Conservation (phyloP, 345 rosid genomes). For the Syzygium jambos region DNA sequence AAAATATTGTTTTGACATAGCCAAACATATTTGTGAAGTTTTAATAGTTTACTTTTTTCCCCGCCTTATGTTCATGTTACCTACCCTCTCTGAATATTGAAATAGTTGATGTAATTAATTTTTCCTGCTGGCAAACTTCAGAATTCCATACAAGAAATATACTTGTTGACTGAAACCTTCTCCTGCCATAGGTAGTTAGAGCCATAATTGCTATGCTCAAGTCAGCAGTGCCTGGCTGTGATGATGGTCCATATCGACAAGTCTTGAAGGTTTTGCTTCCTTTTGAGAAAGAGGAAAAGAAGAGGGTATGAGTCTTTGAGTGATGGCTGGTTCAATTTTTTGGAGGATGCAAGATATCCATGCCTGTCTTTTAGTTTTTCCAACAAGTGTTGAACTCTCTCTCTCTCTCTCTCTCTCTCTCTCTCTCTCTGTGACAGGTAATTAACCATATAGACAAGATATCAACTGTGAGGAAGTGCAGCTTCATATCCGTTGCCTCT, state of each 20-base stretch:
- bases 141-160: background rate
- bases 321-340: background rate
- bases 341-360: background rate
- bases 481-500: slow-evolving; percentile 67
- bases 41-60: background rate
- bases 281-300: slow-evolving; percentile 78
- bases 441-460: slow-evolving; percentile 77
- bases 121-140: background rate
- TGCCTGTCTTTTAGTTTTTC: background rate
- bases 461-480: slow-evolving; percentile 53
- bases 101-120: background rate
- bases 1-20: background rate
- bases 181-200: slow-evolving; percentile 46
- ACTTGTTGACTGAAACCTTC: background rate
- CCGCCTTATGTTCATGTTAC: background rate
- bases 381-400: background rate
- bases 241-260: slow-evolving; percentile 71
- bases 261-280: slow-evolving; percentile 88
- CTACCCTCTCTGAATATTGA: background rate
- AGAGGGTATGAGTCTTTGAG: slow-evolving; percentile 31
- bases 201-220: slow-evolving; percentile 76
- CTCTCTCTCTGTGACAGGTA: slow-evolving; percentile 25
- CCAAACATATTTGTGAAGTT: background rate
- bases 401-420: slow-evolving; percentile 1
- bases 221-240: slow-evolving; percentile 66